Conservation (phyloP, 1,284 basidiomycete genomes). For the Volvariella surrecta region DNA sequence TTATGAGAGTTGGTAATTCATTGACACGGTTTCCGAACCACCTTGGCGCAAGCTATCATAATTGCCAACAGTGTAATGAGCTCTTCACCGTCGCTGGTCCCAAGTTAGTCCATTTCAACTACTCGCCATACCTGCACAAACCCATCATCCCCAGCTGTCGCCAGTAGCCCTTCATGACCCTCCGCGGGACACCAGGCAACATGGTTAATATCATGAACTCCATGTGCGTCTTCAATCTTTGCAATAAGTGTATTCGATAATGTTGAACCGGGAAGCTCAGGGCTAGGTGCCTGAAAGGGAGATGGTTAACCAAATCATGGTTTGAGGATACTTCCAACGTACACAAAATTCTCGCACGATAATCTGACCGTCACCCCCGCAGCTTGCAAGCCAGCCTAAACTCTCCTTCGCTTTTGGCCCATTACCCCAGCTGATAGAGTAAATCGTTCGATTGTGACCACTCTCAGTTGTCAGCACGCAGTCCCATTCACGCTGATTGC, state of each 20-base stretch:
- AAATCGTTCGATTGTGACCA: slow-evolving; percentile 69
- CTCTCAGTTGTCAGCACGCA: slow-evolving; percentile 42
- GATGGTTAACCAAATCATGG: neutral
- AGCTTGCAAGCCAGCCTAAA: slow-evolving; percentile 68
- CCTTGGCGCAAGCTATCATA: no score
- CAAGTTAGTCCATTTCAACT: neutral
- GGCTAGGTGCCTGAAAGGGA: neutral
- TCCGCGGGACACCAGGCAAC: slow-evolving; percentile 68
- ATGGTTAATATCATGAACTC: slow-evolving; percentile 70
- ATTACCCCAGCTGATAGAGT: slow-evolving; percentile 70
- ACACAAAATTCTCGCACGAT: slow-evolving; percentile 69
- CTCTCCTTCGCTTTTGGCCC: slow-evolving; percentile 20
- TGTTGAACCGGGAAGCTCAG: neutral
- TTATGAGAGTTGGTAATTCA: neutral
- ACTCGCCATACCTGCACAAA: slow-evolving; percentile 58
- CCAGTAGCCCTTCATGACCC: slow-evolving; percentile 56
- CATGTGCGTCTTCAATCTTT: slow-evolving; percentile 53
- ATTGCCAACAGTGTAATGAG: no score
- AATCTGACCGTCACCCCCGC: slow-evolving; percentile 72
- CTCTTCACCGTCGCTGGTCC: no score
- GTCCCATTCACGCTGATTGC: slow-evolving; percentile 48
- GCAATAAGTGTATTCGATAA: slow-evolving; percentile 41
- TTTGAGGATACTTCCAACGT: slow-evolving; percentile 12
- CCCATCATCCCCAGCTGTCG: slow-evolving; percentile 78
- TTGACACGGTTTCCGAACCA: no score